Conservation (phyloP, 2,329 filamentous ascomycete species). For the Fusarium transvaalense region DNA sequence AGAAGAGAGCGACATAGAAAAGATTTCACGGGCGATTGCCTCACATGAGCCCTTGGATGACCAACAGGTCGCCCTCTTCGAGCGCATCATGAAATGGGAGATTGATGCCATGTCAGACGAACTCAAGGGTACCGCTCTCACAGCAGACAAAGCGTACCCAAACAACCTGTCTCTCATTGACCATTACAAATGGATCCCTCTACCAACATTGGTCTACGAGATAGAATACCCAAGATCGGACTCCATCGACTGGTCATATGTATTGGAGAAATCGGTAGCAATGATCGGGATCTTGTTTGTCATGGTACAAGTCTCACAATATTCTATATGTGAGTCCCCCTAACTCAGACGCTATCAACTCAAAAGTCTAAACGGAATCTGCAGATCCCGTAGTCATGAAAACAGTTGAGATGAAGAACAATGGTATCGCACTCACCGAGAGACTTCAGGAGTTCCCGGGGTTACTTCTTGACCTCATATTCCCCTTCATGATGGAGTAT, state of each 20-base stretch:
- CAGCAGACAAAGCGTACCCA: constrained; percentile 68
- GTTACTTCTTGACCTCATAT: constrained; percentile 80
- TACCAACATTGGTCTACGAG: constrained; percentile 84
- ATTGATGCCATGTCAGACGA: constrained; percentile 74
- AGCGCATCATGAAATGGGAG: constrained; percentile 74
- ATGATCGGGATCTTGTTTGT: constrained; percentile 80
- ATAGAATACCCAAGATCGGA: constrained; percentile 79
- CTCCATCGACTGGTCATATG: constrained; percentile 79
- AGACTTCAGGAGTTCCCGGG: constrained; percentile 78
- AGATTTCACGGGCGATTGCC: constrained; percentile 72
- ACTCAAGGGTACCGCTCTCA: constrained; percentile 71
- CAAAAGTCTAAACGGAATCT: constrained; percentile 11
- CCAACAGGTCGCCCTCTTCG: constrained; percentile 73
- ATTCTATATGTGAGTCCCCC: constrained; percentile 70
- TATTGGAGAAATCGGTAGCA: constrained; percentile 77
- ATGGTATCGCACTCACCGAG: constrained; percentile 69
- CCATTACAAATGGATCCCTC: constrained; percentile 78
- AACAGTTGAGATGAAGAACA: constrained; percentile 75
- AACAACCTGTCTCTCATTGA: constrained; percentile 74
- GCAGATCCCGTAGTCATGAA: constrained; percentile 75
- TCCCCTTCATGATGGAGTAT: constrained; percentile 84
- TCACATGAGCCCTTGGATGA: constrained; percentile 69
- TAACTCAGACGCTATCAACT: not conserved
- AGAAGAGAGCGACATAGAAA: constrained; percentile 67
- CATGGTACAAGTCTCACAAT: constrained; percentile 83